Evolutionary conservation across 257 asterid species (phyloP), one percentile per base, ranked within the genome.

Genomic region (Rhazya stricta): DNA sequence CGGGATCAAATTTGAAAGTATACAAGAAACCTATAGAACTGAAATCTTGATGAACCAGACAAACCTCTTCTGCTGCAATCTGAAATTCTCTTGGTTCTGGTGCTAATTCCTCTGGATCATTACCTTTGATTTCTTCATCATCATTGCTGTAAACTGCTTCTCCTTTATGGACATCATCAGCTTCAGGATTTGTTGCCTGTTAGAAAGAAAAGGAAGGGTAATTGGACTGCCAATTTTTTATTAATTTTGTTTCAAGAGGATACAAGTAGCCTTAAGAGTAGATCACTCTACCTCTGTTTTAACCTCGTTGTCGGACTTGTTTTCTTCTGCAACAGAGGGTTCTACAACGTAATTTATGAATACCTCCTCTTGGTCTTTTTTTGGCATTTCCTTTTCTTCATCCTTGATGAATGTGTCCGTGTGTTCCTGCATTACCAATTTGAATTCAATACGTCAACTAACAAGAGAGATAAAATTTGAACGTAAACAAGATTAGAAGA

Each of bases 121-220:
- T 19, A 9, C 36, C 18, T 57, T 27, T 25, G 13, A 25, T 25
- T 25, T 25, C 19, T 57, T 57, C 65, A 57, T 57, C 30, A 1
- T 34, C 5, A 34, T 36, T 63, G 9, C 19, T 37, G 45, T 63
- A 15, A 34, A 13, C 3, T 63, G n/a, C 46, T 34, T 21, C 69
- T 27, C 1, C 67, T 63, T 36, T 2, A 8, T 16, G 21, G 45
- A 9, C 16, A 25, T 57, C 54, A 48, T 48, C 21, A 48, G 21
- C 65, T 57, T 57, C 36, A 57, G 65, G 34, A 57, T 57, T 57
- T 57, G 65, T 27, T 57, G 16, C 65, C 65, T 54, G 61, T n/a
- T 54, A n/a, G 30, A 48, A 11, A 48, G 53, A 5, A 54, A 21
- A 53, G 25, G 25, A 6, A 54, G n/a, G 12, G 6, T 54, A 54